Evolutionary conservation across 305 asterid genomes (phyloP).

Genomic region (Nicotiana rustica): DNA sequence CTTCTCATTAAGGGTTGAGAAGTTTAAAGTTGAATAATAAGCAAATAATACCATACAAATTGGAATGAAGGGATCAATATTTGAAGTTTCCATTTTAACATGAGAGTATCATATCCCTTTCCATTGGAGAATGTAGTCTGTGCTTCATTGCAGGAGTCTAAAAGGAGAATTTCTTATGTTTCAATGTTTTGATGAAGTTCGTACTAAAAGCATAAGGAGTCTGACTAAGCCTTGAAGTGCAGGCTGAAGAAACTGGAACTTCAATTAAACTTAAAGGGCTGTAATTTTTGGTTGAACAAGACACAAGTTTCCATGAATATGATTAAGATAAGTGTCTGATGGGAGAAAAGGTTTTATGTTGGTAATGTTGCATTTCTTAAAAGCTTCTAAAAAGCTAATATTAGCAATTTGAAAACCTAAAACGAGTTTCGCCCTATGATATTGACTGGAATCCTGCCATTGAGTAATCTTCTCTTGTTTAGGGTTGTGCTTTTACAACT

Average conservation of each 20-base stretch:
- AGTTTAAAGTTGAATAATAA: no score
- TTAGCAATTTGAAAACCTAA: constrained; percentile 28
- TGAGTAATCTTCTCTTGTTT: constrained; percentile 19
- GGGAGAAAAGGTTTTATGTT: constrained; percentile 4
- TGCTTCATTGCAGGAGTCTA: constrained; percentile 28
- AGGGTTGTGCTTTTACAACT: constrained; percentile 32
- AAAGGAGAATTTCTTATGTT: constrained; percentile 24
- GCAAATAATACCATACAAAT: no score
- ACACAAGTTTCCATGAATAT: not conserved
- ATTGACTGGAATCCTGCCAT: not conserved
- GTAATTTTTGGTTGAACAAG: not conserved
- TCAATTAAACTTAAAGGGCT: not conserved
- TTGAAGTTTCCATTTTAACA: not conserved
- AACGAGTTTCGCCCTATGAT: not conserved
- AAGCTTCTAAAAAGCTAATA: constrained; percentile 11
- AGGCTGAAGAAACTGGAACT: not conserved
- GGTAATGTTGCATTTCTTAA: not conserved
- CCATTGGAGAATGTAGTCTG: constrained; percentile 13
- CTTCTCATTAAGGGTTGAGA: no score
- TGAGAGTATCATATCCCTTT: not conserved
- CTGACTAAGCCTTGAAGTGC: constrained; percentile 3
- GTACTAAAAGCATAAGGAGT: not conserved
- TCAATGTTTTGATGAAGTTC: not conserved
- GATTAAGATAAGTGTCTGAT: constrained; percentile 16
- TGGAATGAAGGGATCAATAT: no score